These are phyloP conservation scores for Fusarium sp. DNA, from an alignment of 2,329 filamentous ascomycete genomes.

Conservation along the genomic window DNA sequence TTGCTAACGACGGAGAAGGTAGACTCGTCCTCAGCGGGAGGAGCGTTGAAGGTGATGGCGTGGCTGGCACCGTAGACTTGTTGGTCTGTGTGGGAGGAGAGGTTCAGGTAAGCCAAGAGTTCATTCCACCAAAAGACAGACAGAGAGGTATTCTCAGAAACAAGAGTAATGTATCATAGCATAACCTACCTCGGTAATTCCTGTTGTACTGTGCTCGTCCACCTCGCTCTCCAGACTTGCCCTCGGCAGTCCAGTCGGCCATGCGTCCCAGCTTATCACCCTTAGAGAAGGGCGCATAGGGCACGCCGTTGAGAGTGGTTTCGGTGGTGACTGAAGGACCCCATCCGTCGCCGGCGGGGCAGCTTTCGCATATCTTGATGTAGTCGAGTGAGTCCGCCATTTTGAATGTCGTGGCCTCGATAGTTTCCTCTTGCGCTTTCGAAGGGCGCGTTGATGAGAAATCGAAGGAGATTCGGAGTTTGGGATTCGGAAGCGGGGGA, in stretches of 20 bases:
- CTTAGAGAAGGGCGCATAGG: constrained; percentile 98
- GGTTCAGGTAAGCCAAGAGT: constrained; percentile 22
- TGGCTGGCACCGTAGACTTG: constrained; percentile 95
- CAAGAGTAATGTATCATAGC: background rate
- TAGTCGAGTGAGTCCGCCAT: constrained; percentile 69
- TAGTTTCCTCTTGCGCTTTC: constrained; percentile 32
- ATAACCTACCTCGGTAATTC: constrained; percentile 83
- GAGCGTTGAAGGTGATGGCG: constrained; percentile 88
- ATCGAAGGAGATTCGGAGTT: constrained; percentile 25
- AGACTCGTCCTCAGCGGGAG: constrained; percentile 93
- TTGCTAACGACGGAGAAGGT: constrained; percentile 99
- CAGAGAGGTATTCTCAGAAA: background rate
- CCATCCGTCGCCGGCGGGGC: constrained; percentile 85
- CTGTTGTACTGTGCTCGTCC: constrained; percentile 91
- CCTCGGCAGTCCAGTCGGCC: constrained; percentile 96
- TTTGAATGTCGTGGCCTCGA: constrained; percentile 34
- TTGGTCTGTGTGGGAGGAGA: constrained; percentile 73
- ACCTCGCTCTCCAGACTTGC: constrained; percentile 84
- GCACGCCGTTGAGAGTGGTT: constrained; percentile 92
- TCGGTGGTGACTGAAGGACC: constrained; percentile 85
- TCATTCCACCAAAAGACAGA: constrained; percentile 1
- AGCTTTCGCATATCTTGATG: constrained; percentile 75
- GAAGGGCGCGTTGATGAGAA: constrained; percentile 22
- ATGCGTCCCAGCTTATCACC: constrained; percentile 98
- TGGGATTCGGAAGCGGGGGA: constrained; percentile 41